phyloP scores from a whole-genome alignment of 345 rosid genomes.

The Toxicodendron radicans region DNA sequence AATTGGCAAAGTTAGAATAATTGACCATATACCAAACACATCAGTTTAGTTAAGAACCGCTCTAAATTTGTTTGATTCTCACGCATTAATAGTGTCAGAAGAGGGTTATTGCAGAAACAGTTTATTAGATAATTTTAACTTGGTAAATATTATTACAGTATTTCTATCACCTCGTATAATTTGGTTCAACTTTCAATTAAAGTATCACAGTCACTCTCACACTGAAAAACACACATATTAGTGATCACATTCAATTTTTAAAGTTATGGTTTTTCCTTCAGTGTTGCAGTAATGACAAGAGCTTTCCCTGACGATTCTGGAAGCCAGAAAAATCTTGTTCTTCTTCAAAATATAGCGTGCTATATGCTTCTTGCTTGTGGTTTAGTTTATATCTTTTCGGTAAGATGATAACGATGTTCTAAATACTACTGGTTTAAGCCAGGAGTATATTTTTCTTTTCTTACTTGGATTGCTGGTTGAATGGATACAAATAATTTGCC shows the following conservation, averaged over 20 bases:
- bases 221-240: background rate
- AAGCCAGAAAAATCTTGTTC: slow-evolving; percentile 50
- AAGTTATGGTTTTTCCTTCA: slow-evolving; percentile 29
- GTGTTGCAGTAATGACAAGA: slow-evolving; percentile 97
- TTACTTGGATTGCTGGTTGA: background rate
- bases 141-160: background rate
- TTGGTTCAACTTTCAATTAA: background rate
- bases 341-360: slow-evolving; percentile 80
- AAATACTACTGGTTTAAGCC: background rate
- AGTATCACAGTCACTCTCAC: background rate
- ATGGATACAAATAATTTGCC: background rate
- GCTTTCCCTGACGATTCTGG: slow-evolving; percentile 72
- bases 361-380: slow-evolving; percentile 93
- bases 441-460: background rate
- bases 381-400: slow-evolving; percentile 65
- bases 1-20: background rate
- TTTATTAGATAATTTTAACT: background rate
- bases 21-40: background rate
- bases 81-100: background rate
- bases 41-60: background rate
- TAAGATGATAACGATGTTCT: slow-evolving; percentile 33
- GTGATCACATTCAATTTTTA: background rate
- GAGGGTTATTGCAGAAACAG: background rate
- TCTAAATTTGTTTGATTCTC: background rate
- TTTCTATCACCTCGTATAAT: background rate